A percentile compares a stretch with the other conserved stretches of the same genome.
These are phyloP conservation scores for Zopfochytrium polystomum DNA, from an alignment of 371 early-diverging fungal species.

Conservation along the genomic window DNA sequence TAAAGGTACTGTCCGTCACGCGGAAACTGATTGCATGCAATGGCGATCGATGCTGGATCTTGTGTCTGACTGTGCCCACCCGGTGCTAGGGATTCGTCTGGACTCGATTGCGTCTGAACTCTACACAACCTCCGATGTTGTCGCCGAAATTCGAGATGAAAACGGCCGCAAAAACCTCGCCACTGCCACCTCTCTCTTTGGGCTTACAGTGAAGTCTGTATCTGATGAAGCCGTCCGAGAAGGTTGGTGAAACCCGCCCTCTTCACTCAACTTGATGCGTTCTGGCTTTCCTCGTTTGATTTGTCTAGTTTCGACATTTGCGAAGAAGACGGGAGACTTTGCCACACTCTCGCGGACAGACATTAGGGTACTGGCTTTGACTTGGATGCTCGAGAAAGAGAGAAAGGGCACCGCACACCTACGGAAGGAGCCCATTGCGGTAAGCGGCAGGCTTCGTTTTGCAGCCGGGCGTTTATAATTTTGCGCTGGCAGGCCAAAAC, in stretches of 20 bases:
- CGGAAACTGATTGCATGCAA: no score
- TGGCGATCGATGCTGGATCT: no score
- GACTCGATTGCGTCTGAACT: slow-evolving; percentile 66
- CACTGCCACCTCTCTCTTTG: slow-evolving; percentile 39
- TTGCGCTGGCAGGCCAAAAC: no score
- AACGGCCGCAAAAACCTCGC: slow-evolving; percentile 66
- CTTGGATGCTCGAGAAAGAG: slow-evolving; percentile 79
- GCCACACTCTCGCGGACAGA: slow-evolving; percentile 78
- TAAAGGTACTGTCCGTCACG: slow-evolving; percentile 5
- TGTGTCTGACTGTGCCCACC: no score
- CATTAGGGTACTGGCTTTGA: slow-evolving; percentile 84
- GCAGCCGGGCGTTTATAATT: no score
- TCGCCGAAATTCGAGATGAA: slow-evolving; percentile 79
- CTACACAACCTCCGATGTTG: slow-evolving; percentile 84
- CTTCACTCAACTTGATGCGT: no score
- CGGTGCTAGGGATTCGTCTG: slow-evolving; percentile 52
- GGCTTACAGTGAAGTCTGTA: slow-evolving; percentile 55
- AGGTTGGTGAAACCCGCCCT: slow-evolving; percentile 43
- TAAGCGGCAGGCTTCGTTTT: no score
- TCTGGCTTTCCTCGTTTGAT: background rate
- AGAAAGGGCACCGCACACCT: slow-evolving; percentile 59
- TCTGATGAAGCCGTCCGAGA: slow-evolving; percentile 73
- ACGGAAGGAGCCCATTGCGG: slow-evolving; percentile 51
- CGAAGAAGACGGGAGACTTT: slow-evolving; percentile 92
- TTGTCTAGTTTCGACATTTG: slow-evolving; percentile 65